Percentiles rank a stretch among this genome's conserved stretches.
phyloP scores from a whole-genome alignment of 2,329 filamentous ascomycete species.

The Drechmeria coniospora region DNA sequence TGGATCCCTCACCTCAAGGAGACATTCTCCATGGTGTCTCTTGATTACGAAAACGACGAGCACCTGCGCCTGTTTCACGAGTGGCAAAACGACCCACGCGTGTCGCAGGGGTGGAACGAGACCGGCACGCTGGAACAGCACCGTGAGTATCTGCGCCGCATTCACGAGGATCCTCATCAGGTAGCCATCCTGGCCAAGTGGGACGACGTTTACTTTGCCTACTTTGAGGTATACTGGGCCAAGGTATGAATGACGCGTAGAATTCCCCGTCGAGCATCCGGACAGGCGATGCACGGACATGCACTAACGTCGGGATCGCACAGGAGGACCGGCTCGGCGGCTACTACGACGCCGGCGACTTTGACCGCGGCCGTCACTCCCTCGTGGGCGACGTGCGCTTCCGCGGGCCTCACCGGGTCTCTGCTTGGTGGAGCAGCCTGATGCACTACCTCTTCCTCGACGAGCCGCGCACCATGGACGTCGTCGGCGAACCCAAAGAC shows the following conservation, averaged over 20 bases:
- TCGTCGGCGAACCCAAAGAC: constrained; percentile 57
- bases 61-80: constrained; percentile 59
- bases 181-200: constrained; percentile 56
- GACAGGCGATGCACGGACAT: too few species aligned
- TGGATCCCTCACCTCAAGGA: constrained; percentile 63
- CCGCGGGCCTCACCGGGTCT: constrained; percentile 44
- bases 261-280: background rate
- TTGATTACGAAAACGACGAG: constrained; percentile 48
- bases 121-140: constrained; percentile 63
- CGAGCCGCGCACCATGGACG: constrained; percentile 38
- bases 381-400: constrained; percentile 43
- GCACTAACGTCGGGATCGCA: too few species aligned
- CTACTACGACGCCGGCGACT: constrained; percentile 39
- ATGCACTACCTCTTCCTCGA: constrained; percentile 50
- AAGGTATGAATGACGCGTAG: constrained; percentile 22
- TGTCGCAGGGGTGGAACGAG: constrained; percentile 67
- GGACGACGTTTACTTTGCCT: constrained; percentile 55
- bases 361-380: constrained; percentile 42
- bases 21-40: constrained; percentile 61
- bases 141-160: constrained; percentile 50
- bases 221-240: constrained; percentile 71
- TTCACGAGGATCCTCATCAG: constrained; percentile 58
- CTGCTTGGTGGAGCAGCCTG: constrained; percentile 44
- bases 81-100: constrained; percentile 75
- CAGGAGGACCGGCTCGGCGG: constrained; percentile 40